Evolutionary conservation across 345 rosid species (phyloP), one percentile per base, ranked within the genome.

Genomic region (Salix arbutifolia): DNA sequence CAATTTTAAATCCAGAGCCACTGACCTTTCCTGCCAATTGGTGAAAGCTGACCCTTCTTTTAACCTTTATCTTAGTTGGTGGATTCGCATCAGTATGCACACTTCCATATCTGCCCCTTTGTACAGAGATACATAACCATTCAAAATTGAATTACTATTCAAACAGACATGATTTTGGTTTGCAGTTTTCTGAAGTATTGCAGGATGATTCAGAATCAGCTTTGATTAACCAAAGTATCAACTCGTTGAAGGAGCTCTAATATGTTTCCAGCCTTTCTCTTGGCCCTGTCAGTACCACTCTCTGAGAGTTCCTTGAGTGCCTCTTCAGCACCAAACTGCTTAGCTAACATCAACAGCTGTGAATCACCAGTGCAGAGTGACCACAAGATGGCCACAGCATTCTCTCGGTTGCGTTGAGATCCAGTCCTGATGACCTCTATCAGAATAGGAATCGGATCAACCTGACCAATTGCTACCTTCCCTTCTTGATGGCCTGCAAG

Each of bases 211-310:
- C 82, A 74, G 62, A 79, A 60, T 21, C 52, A 64, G 66, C 78
- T 79, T 64, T 64, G 77, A 71, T 58, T 65, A 52, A 33, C 81
- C 65, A 50, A 80, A 18, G 23, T 71, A 46, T 90, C 97, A 2
- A 79, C 75, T 37, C 83, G 88, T 69, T 89, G 91, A 71, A 96
- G 85, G 56, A 90, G 91, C 81, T 93, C 98, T 74, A 96, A 69
- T 76, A 96, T 81, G 50, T 88, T 86, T 50, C 77, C 92, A 48
- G 99, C 99, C 85, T 96, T 96, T 82, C 99, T 88, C 89, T 92
- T 96, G 58, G 99, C 99, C 74, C 99, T 91, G 70, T 93, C 99
- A 6, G 99, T 96, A 72, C 98, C 99, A 71, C 76, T 93, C 40
- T 96, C 98, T 2, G 85, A 83, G 17, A 93, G 84, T 68, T 93